Evolutionary conservation across 2,329 filamentous ascomycete genomes (phyloP), one percentile per base, ranked within the genome.

Genomic region (Rutstroemia sp.): DNA sequence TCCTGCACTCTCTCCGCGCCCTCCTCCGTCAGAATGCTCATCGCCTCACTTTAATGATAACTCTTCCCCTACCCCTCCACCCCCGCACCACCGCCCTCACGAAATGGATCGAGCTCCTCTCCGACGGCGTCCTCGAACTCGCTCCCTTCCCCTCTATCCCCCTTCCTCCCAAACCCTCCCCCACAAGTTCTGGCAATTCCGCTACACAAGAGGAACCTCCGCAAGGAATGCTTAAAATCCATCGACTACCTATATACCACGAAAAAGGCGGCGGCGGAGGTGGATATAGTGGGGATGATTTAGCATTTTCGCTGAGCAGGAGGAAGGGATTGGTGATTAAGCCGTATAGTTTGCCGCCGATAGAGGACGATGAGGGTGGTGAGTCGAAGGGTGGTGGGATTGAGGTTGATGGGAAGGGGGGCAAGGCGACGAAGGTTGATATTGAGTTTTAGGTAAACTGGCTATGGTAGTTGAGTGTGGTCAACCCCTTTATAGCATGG

Each of bases 271-370:
- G 91, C 2, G 90, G 90, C 14, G 86, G 83, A 9, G 79, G 82
- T 2, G 83, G 83, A 58, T 77, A 81, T 41, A 81, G 81, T 57
- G 84, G 83, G 23, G 89, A 95, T 67, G 91, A 96, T 71, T 80
- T 96, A 72, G 91, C 91, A 4, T 99, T 99, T 71, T 92, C 85
- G 59, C 74, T 99, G 52, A 96, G 90, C 70, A 79, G 90, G 65
- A 80, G 81, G 2, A 85, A 81, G 65, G 92, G 90, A 52, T 83
- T 99, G 63, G 81, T 90, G 41, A 90, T 99, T 61, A 88, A 86
- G 65, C 90, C 91, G 0, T 96, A 91, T 71, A 94, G 88, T 69
- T 76, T 99, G 45, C 94, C 94, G 25, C 94, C 94, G 0, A 77
- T 92, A 42, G 88, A 91, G 54, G 90, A 87, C 2, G 90, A 91